phyloP scores from a whole-genome alignment of 345 rosid genomes.

The Trapa incisa region DNA sequence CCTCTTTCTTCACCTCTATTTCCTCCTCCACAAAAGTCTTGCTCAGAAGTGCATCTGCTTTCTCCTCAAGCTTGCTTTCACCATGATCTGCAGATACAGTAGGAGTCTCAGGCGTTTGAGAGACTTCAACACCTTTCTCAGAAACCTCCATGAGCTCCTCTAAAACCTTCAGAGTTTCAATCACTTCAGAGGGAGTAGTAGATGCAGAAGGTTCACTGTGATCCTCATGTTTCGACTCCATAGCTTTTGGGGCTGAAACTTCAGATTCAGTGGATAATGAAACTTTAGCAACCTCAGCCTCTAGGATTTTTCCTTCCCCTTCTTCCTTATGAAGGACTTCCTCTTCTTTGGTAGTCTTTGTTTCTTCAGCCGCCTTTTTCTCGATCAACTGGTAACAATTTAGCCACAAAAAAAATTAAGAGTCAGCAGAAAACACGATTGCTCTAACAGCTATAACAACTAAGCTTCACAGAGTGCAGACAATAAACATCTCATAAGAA shows the following conservation, averaged over 20 bases:
- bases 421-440: background rate
- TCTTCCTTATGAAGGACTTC: slow-evolving; percentile 7
- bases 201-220: background rate
- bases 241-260: slow-evolving; percentile 2
- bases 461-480: background rate
- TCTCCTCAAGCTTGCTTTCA: slow-evolving; percentile 1
- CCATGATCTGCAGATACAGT: background rate
- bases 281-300: slow-evolving; percentile 7
- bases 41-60: background rate
- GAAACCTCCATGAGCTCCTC: background rate
- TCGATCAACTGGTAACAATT: slow-evolving; percentile 11
- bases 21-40: slow-evolving; percentile 1
- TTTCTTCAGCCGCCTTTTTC: slow-evolving; percentile 19
- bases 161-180: background rate
- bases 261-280: slow-evolving; percentile 3
- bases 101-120: background rate
- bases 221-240: slow-evolving; percentile 3
- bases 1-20: slow-evolving; percentile 6
- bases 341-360: slow-evolving; percentile 9
- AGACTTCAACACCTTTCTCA: background rate
- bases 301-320: slow-evolving; percentile 2
- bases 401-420: background rate
- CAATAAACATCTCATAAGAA: background rate
- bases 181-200: background rate
- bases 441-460: background rate